phyloP scores from a whole-genome alignment of 495 filamentous ascomycete species.

The Penicillium atrosanguineum region DNA sequence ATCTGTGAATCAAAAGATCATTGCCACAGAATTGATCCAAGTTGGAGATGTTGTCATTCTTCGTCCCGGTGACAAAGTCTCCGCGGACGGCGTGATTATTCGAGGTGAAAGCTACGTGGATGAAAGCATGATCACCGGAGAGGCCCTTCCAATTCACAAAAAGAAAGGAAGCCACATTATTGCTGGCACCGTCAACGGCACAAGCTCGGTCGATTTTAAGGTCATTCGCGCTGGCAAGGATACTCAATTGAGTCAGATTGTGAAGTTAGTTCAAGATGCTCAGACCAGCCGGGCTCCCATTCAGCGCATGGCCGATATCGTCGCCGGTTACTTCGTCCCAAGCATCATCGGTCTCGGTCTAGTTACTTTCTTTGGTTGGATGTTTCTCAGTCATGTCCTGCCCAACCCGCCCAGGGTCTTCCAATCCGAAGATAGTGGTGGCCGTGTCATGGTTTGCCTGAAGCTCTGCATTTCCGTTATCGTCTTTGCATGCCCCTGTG shows the following conservation, averaged over 20 bases:
- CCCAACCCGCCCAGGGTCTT: conserved; percentile 87
- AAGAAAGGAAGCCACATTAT: conserved; percentile 74
- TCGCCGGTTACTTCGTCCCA: conserved; percentile 95
- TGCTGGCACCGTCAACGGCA: conserved; percentile 95
- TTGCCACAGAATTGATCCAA: conserved; percentile 93
- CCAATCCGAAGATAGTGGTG: conserved; percentile 72
- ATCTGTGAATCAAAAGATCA: conserved; percentile 70
- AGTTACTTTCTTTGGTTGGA: conserved; percentile 87
- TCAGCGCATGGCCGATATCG: conserved; percentile 84
- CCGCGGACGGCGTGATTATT: conserved; percentile 85
- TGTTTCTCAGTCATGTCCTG: conserved; percentile 87
- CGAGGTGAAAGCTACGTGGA: conserved; percentile 90
- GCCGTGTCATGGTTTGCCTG: conserved; percentile 91
- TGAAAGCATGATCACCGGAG: conserved; percentile 98
- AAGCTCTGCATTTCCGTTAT: conserved; percentile 99
- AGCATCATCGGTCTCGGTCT: conserved; percentile 80
- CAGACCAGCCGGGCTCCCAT: conserved; percentile 95
- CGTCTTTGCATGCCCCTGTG: conserved; percentile 97
- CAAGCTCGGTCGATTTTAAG: conserved; percentile 86
- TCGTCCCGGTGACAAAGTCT: conserved; percentile 93
- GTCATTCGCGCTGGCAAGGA: conserved; percentile 92
- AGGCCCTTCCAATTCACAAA: conserved; percentile 91
- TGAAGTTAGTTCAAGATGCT: conserved; percentile 93
- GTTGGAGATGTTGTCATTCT: conserved; percentile 92
- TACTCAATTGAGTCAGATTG: conserved; percentile 96